Percentiles rank a stretch among this genome's conserved stretches.
phyloP scores from a whole-genome alignment of 2,329 filamentous ascomycete species.

The Penicillium sp. region DNA sequence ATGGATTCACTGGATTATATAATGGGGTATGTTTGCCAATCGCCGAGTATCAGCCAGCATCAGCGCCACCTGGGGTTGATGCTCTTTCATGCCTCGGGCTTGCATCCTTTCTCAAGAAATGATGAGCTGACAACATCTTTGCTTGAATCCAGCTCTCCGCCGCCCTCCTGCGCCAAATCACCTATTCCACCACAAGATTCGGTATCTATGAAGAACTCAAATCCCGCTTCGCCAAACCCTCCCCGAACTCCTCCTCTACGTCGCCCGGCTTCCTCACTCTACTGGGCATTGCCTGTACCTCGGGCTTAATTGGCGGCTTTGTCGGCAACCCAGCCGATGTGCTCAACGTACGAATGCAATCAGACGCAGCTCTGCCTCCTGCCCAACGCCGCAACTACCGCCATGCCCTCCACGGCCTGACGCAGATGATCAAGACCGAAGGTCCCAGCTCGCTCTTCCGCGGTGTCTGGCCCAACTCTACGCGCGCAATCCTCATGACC shows the following conservation, averaged over 20 bases:
- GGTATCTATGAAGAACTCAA: constrained; percentile 96
- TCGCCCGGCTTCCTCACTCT: constrained; percentile 73
- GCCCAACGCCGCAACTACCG: constrained; percentile 82
- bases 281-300: constrained; percentile 76
- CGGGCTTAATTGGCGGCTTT: constrained; percentile 85
- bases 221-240: constrained; percentile 56
- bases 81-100: background rate
- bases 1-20: constrained; percentile 82
- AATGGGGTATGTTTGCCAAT: constrained; percentile 61
- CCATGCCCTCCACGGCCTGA: constrained; percentile 81
- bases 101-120: background rate
- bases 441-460: constrained; percentile 76
- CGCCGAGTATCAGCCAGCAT: background rate
- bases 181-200: constrained; percentile 95
- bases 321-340: constrained; percentile 95
- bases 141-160: constrained; percentile 68
- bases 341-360: constrained; percentile 97
- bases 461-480: constrained; percentile 67
- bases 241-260: constrained; percentile 41
- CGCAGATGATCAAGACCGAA: constrained; percentile 85
- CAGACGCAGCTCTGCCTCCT: constrained; percentile 75
- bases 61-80: background rate
- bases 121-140: constrained; percentile 5
- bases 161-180: constrained; percentile 88
- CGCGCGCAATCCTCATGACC: constrained; percentile 66